These are phyloP conservation scores for Arctostaphylos glauca DNA, from an alignment of 148 eudicot genomes.

Conservation along the genomic window DNA sequence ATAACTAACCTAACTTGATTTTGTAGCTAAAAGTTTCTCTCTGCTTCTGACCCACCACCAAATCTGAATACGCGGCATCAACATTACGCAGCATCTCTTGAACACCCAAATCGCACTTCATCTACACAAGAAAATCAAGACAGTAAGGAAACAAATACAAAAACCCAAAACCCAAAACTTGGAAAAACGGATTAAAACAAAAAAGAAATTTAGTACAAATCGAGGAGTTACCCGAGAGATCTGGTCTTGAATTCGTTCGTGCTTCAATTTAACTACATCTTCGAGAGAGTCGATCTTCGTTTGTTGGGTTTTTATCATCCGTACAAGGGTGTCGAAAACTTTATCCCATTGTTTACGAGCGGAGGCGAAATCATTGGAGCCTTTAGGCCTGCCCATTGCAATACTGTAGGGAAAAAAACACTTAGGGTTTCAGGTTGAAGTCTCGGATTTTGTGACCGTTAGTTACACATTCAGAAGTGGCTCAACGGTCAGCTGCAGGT, in stretches of 20 bases:
- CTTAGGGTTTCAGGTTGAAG: too few species aligned
- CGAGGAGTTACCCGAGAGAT: slow-evolving; percentile 40
- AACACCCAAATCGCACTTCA: slow-evolving; percentile 20
- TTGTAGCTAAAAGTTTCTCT: slow-evolving; percentile 30
- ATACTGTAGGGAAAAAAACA: too few species aligned
- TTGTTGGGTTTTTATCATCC: slow-evolving; percentile 31
- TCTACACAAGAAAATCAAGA: slow-evolving; percentile 29
- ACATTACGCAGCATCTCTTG: slow-evolving; percentile 24
- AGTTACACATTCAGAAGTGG: too few species aligned
- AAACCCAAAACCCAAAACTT: not conserved
- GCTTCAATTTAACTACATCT: slow-evolving; percentile 32
- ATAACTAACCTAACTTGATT: slow-evolving; percentile 43
- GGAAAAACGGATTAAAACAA: not conserved
- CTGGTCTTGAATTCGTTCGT: slow-evolving; percentile 29
- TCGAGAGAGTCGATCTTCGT: slow-evolving; percentile 39
- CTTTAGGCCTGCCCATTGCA: slow-evolving; percentile 19
- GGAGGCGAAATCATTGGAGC: slow-evolving; percentile 15
- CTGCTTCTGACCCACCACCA: slow-evolving; percentile 33
- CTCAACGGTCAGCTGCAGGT: too few species aligned
- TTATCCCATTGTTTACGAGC: slow-evolving; percentile 43
- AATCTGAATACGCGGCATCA: slow-evolving; percentile 29
- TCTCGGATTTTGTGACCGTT: too few species aligned
- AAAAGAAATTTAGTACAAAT: not conserved
- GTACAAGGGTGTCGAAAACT: slow-evolving; percentile 35
- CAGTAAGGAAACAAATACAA: not conserved